These are phyloP conservation scores for Obelidium mucronatum DNA, from an alignment of 192 early-diverging fungal genomes.

Conservation along the genomic window DNA sequence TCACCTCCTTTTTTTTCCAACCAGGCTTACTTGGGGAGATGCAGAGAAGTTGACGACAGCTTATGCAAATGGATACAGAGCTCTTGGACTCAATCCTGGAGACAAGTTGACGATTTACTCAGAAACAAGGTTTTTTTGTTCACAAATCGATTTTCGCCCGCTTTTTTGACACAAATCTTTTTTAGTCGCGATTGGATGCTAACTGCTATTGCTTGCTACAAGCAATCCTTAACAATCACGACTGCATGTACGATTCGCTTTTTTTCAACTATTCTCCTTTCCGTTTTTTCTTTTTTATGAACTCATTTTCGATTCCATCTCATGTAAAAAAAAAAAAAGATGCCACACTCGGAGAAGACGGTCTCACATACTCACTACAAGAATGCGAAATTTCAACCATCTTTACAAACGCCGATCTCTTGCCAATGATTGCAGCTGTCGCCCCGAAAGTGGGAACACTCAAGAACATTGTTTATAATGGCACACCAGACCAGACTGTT, in stretches of 20 bases:
- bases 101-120: conserved; percentile 59
- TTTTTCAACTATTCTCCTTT: too few relatives aligned
- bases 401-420: conserved; percentile 77
- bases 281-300: background rate
- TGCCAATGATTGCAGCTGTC: conserved; percentile 69
- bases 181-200: conserved; percentile 68
- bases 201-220: conserved; percentile 67
- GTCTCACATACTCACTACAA: conserved; percentile 84
- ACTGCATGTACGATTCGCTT: conserved; percentile 63
- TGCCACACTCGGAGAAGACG: conserved; percentile 81
- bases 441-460: conserved; percentile 63
- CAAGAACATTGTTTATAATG: conserved; percentile 75
- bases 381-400: conserved; percentile 76
- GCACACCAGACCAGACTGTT: conserved; percentile 49
- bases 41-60: conserved; percentile 53
- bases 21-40: conserved; percentile 81
- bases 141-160: conserved; percentile 28
- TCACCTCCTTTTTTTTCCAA: conserved; percentile 67
- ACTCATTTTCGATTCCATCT: background rate
- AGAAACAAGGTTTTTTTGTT: conserved; percentile 37
- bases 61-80: conserved; percentile 75
- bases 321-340: too few relatives aligned
- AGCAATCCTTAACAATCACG: conserved; percentile 76
- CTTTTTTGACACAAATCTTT: too few relatives aligned
- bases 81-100: conserved; percentile 63